Base-by-base conservation (phyloP, 805 yeast species). In the Monosporozyma unispora region DNA sequence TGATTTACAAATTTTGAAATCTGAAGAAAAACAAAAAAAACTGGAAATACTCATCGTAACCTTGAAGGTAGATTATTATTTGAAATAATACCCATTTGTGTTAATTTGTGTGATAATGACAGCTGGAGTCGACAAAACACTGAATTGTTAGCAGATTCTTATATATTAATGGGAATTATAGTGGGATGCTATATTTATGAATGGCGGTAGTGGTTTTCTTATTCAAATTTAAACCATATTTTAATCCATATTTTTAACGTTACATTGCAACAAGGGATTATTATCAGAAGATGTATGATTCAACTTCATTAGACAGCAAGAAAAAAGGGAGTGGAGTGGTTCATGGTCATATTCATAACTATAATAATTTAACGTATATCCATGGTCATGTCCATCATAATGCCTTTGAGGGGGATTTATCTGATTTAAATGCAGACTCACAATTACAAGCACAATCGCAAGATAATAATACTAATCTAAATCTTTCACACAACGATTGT, bases 341-440 rank as follows among this genome's bases (percentile, higher is more conserved):
- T 16, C 86, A 80, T 63, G 86, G 86, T 3, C 86, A 80, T 56
- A 78, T 80, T 19, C 85, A 80, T 63, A 78, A 77, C 56, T 81
- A 78, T 59, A 71, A 74, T 50, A 79, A 78, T 57, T 75, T 80
- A 57, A 78, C 83, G 6, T 80, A 79, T 55, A 79, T 80, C 33
- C 85, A 80, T 58, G 86, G 86, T n/a, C 86, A 80, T 58, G 76
- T 80, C 28, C 86, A 80, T 57, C 78, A 56, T 39, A 50, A 48
- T 42, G 44, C 22, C 3, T 31, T 22, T 23, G 49, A 39, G 21
- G 7, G 27, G 2, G 35, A 31, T 11, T 18, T 33, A 12, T 27
- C 44, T 11, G 33, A 29, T 14, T 37, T 14, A 12, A 43, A 18
- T 14, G 18, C 16, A 14, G 25, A 12, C 4, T 16, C 22, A n/a